These are phyloP conservation scores for Fraxinus xanthoxyloides DNA, from an alignment of 305 asterid species.

Conservation along the genomic window DNA sequence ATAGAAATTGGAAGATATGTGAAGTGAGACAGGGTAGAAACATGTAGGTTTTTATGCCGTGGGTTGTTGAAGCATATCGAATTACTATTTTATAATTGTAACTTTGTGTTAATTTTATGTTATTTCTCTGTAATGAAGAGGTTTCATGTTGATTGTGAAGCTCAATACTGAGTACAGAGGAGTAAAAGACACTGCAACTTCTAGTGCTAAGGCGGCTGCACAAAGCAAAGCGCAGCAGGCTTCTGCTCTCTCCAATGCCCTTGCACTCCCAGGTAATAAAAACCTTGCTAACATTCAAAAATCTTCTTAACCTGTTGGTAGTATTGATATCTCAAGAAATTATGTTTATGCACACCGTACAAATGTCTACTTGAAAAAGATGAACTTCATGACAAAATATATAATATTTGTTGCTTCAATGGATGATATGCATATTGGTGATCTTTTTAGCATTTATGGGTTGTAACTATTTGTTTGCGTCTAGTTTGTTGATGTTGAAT, in stretches of 20 bases:
- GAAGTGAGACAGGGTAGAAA: not conserved
- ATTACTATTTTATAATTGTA: not conserved
- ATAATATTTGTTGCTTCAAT: not conserved
- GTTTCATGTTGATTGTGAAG: conserved; percentile 33
- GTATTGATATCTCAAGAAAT: conserved; percentile 12
- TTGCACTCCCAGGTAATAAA: conserved; percentile 78
- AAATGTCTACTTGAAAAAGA: conserved; percentile 8
- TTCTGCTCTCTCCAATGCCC: conserved; percentile 53
- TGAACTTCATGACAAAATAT: conserved; percentile 3
- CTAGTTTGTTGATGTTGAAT: conserved; percentile 20
- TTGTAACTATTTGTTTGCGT: not conserved
- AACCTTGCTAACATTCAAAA: not conserved
- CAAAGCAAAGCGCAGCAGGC: conserved; percentile 48
- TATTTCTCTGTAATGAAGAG: conserved; percentile 7
- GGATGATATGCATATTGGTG: conserved; percentile 3
- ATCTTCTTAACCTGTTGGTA: not conserved
- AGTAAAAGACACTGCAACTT: conserved; percentile 30
- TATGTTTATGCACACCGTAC: not conserved
- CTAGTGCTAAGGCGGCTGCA: conserved; percentile 34
- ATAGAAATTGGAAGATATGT: not conserved
- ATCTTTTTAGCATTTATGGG: conserved; percentile 1
- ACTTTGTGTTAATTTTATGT: not conserved
- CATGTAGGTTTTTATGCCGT: not conserved
- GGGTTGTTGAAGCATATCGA: not conserved
- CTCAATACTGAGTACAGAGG: conserved; percentile 64